phyloP scores from a whole-genome alignment of 2,329 filamentous ascomycete species.

The Colletotrichum eleusines region DNA sequence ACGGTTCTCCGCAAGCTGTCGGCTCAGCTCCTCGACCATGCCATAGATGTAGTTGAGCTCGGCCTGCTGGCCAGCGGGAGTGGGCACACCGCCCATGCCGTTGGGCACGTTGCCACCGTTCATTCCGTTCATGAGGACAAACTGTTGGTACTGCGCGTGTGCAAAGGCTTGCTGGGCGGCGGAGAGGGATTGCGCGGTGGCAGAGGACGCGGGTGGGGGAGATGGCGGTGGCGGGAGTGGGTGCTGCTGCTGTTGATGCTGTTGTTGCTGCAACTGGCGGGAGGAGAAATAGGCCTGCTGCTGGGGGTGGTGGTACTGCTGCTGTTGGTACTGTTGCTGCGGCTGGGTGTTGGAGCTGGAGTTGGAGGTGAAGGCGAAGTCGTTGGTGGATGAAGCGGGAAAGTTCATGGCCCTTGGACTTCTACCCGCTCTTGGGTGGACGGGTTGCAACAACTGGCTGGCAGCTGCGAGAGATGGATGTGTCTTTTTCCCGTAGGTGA shows the following conservation, averaged over 20 bases:
- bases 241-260: constrained; percentile 42
- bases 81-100: constrained; percentile 63
- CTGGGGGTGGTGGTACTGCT: constrained; percentile 41
- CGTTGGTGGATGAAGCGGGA: constrained; percentile 47
- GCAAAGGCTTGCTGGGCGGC: constrained; percentile 40
- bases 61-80: constrained; percentile 75
- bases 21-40: constrained; percentile 76
- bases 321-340: constrained; percentile 40
- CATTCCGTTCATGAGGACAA: constrained; percentile 60
- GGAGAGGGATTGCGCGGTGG: constrained; percentile 42
- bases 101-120: constrained; percentile 61
- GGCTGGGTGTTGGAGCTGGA: constrained; percentile 42
- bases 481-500: constrained; percentile 19
- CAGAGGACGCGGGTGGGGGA: constrained; percentile 27
- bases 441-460: constrained; percentile 36
- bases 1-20: constrained; percentile 72
- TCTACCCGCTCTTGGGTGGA: constrained; percentile 15
- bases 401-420: constrained; percentile 48
- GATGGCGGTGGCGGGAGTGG: constrained; percentile 41
- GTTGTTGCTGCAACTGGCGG: constrained; percentile 44
- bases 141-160: constrained; percentile 43
- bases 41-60: constrained; percentile 77
- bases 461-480: constrained; percentile 34
- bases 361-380: constrained; percentile 48
- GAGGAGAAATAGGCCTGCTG: constrained; percentile 38